Conservation (phyloP, 208 protist species). For the Acanthamoeba royreba region DNA sequence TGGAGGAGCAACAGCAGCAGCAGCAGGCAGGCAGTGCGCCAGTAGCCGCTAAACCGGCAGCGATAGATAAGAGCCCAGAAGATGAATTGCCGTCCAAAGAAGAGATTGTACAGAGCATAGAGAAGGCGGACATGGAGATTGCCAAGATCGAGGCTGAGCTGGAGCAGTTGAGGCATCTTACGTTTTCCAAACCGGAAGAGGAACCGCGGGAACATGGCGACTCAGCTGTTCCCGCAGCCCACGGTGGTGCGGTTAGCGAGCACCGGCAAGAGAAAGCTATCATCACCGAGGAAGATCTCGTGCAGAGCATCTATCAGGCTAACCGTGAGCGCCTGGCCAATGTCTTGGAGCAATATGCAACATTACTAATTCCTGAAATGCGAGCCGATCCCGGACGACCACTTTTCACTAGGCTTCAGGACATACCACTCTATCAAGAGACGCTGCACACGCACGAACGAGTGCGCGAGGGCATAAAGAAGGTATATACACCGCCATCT, state of each 20-base stretch:
- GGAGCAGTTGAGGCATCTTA: background rate
- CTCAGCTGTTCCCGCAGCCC: background rate
- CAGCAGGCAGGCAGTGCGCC: background rate
- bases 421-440: constrained; percentile 29
- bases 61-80: background rate
- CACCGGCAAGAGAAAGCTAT: background rate
- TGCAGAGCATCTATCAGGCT: constrained; percentile 35
- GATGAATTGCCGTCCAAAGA: constrained; percentile 36
- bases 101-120: constrained; percentile 41
- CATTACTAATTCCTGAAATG: constrained; percentile 42
- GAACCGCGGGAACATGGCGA: background rate
- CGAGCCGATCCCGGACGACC: background rate
- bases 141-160: constrained; percentile 43
- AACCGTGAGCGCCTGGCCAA: constrained; percentile 4
- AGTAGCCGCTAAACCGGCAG: no score
- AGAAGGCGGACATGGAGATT: constrained; percentile 49
- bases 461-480: background rate
- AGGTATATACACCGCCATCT: no score
- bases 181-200: constrained; percentile 7
- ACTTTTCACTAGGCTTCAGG: background rate
- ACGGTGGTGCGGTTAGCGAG: background rate
- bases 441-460: constrained; percentile 26
- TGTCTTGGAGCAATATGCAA: constrained; percentile 34
- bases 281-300: background rate
- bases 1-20: background rate